phyloP scores from a whole-genome alignment of 768 basidiomycete genomes.

The Lactarius vividus region DNA sequence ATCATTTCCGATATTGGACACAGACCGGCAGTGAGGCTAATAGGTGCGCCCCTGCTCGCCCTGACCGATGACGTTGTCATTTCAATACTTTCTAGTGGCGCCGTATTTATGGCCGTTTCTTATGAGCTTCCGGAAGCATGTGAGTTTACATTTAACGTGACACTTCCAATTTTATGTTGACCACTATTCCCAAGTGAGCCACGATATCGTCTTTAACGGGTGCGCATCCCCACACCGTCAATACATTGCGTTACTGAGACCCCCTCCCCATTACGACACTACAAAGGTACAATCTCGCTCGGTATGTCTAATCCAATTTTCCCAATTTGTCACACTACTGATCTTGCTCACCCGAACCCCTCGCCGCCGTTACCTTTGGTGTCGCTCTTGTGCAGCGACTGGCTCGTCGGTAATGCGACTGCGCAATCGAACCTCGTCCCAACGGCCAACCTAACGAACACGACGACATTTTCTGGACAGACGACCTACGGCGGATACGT shows the following conservation, averaged over 20 bases:
- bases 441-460: conserved; percentile 51
- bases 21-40: conserved; percentile 66
- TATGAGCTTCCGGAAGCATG: conserved; percentile 66
- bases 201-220: conserved; percentile 75
- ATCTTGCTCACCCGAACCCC: background rate
- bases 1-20: conserved; percentile 87
- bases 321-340: background rate
- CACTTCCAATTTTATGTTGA: background rate
- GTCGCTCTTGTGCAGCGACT: conserved; percentile 51
- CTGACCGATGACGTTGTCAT: background rate
- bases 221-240: conserved; percentile 32
- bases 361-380: background rate
- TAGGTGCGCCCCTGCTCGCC: conserved; percentile 42
- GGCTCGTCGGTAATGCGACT: conserved; percentile 83
- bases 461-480: conserved; percentile 57
- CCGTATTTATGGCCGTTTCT: conserved; percentile 72
- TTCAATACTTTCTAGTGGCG: conserved; percentile 45
- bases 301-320: conserved; percentile 39
- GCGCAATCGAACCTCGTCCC: conserved; percentile 41
- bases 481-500: conserved; percentile 66
- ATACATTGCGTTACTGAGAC: conserved; percentile 9
- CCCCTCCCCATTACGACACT: background rate
- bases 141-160: conserved; percentile 34
- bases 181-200: conserved; percentile 42
- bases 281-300: conserved; percentile 68